These are phyloP conservation scores for Bruguiera sexangula DNA, from an alignment of 345 rosid species.

Conservation along the genomic window DNA sequence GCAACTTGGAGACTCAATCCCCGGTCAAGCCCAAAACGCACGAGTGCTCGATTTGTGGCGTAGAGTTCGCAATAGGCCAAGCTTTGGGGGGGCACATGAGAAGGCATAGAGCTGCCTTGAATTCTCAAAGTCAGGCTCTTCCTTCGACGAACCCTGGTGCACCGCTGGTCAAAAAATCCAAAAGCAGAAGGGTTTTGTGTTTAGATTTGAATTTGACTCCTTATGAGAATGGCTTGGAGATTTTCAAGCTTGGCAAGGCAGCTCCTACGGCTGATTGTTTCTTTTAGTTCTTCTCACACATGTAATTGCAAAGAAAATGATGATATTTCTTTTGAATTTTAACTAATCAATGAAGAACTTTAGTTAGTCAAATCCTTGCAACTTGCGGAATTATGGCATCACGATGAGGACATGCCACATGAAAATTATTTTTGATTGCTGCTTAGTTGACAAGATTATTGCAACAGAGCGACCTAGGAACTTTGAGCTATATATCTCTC, in stretches of 20 bases:
- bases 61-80: slow-evolving; percentile 74
- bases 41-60: slow-evolving; percentile 85
- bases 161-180: slow-evolving; percentile 42
- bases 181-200: slow-evolving; percentile 40
- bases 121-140: slow-evolving; percentile 9
- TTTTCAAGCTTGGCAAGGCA: slow-evolving; percentile 31
- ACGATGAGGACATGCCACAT: slow-evolving; percentile 3
- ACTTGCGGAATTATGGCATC: background rate
- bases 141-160: background rate
- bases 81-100: slow-evolving; percentile 75
- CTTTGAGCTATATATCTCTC: too few relatives aligned
- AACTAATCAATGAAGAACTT: background rate
- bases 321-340: background rate
- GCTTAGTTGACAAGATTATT: background rate
- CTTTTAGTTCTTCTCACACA: slow-evolving; percentile 18
- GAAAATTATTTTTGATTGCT: background rate
- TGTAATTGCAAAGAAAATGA: background rate
- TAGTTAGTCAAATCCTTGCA: background rate
- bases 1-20: slow-evolving; percentile 11
- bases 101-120: slow-evolving; percentile 40
- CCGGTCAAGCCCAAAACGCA: slow-evolving; percentile 49
- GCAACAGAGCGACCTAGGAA: background rate
- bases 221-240: slow-evolving; percentile 53
- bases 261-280: slow-evolving; percentile 36
- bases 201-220: slow-evolving; percentile 74